phyloP scores from a whole-genome alignment of 257 asterid genomes.

The Orobanche coerulescens region DNA sequence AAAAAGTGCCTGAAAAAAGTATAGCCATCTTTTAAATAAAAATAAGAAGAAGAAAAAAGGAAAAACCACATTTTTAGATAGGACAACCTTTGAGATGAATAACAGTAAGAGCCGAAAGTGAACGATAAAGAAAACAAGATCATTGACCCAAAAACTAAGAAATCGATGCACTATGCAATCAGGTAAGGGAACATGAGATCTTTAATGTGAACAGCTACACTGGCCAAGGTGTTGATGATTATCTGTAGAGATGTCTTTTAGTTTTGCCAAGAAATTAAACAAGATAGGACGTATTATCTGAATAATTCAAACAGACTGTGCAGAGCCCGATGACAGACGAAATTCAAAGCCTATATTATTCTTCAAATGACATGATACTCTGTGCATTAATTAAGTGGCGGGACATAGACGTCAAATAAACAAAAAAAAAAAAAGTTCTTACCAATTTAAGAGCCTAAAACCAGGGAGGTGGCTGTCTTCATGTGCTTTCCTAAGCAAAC shows the following conservation, averaged over 20 bases:
- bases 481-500: conserved; percentile 69
- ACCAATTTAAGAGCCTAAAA: conserved; percentile 92
- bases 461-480: conserved; percentile 97
- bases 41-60: background rate
- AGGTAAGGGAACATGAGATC: background rate
- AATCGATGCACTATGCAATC: conserved; percentile 6
- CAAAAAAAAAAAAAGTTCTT: conserved; percentile 19
- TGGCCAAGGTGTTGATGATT: background rate
- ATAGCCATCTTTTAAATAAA: conserved; percentile 2
- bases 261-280: background rate
- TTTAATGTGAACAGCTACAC: background rate
- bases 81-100: background rate
- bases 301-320: background rate
- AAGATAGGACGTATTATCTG: background rate
- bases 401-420: too few relatives aligned
- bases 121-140: background rate
- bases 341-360: background rate
- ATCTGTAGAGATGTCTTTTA: background rate
- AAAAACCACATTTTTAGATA: background rate
- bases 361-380: background rate
- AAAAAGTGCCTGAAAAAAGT: conserved; percentile 72
- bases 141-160: conserved; percentile 6
- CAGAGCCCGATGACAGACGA: background rate
- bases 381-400: background rate
- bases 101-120: background rate